Base-by-base conservation (phyloP, 2,329 filamentous ascomycete species). In the Botryotinia calthae region DNA sequence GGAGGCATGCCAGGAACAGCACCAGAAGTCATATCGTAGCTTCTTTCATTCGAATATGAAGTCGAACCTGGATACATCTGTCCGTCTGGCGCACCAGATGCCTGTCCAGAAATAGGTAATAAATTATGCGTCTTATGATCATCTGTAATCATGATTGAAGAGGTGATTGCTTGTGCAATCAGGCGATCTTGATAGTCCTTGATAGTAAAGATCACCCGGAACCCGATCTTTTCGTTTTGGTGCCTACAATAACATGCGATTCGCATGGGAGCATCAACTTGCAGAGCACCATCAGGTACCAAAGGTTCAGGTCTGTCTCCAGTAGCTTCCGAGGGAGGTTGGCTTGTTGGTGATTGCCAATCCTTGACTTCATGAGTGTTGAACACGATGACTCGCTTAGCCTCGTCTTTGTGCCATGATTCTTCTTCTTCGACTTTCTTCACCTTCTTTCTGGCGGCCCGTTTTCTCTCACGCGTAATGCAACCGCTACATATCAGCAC, bases 221-320 rank as follows among this genome's bases (percentile, higher is more conserved):
- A 99, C 2, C 95, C 95, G 77, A 91, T 85, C 84, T 98, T 98
- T 83, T 98, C 96, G 74, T 92, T 90, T 78, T 98, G 95, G 81
- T 99, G 95, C 31, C 95, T 90, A 83, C 95, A 98, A 82, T 98
- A 99, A 82, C 95, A 99, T 37, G 95, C 94, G 79, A 99, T 98
- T 16, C 95, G 91, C 95, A 98, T 97, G 0, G 94, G 94, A 2
- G 93, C 89, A 77, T 95, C 91, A 34, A 97, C 90, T 79, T 94
- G 91, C 84, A 93, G 89, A 10, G 91, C 88, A 68, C 89, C 89
- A 64, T 86, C 85, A 62, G 82, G 85, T 74, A 83, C 80, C 42
- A 85, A 82, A n/a, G 85, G 82, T 73, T 87, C 84, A 66, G 82
- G 82, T 34, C 82, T 82, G 56, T 84, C 84, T 67, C 82, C 81